Evolutionary conservation across 2,329 filamentous ascomycete species (phyloP), one percentile per base, ranked within the genome.

Genomic region (Neoarthrinium moseri): DNA sequence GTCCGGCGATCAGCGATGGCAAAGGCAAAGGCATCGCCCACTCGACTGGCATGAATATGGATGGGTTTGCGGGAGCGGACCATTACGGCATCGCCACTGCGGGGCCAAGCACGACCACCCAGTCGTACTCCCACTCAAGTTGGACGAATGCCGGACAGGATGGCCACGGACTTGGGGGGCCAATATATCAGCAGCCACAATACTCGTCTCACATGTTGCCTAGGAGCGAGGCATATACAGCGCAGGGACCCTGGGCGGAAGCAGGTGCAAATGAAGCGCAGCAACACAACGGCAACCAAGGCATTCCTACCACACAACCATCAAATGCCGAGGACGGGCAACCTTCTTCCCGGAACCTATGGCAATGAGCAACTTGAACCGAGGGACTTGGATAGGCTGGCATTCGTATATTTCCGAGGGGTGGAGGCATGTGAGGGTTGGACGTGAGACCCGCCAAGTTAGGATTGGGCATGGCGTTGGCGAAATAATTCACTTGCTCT

Each of bases 351-450:
- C 30, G 32, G 5, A 30, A 26, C 23, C 11, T 27, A 23, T 44
- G 41, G 41, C 41, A 44, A 20, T 44, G 15, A 27, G 20, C 12
- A n/a, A 34, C n/a, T n/a, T n/a, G n/a, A n/a, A n/a, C n/a, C n/a
- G n/a, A 29, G n/a, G 8, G 26, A 29, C 26, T 29, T 8, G 26
- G 8, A 8, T 29, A 8, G n/a, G 26, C 8, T 7, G n/a, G 26
- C 8, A 29, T 29, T 29, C 26, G 8, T 29, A 29, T n/a, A 29
- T 29, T 8, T 29, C n/a, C n/a, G n/a, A n/a, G n/a, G n/a, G n/a
- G n/a, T n/a, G n/a, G n/a, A n/a, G n/a, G n/a, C n/a, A n/a, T n/a
- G n/a, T n/a, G n/a, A n/a, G n/a, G n/a, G n/a, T n/a, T n/a, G n/a
- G n/a, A n/a, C n/a, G n/a, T n/a, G n/a, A n/a, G n/a, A n/a, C n/a